A percentile compares a stretch with the other conserved stretches of the same genome.
Evolutionary conservation across 768 basidiomycete genomes (phyloP).

Genomic region (Boletus reticuloceps): DNA sequence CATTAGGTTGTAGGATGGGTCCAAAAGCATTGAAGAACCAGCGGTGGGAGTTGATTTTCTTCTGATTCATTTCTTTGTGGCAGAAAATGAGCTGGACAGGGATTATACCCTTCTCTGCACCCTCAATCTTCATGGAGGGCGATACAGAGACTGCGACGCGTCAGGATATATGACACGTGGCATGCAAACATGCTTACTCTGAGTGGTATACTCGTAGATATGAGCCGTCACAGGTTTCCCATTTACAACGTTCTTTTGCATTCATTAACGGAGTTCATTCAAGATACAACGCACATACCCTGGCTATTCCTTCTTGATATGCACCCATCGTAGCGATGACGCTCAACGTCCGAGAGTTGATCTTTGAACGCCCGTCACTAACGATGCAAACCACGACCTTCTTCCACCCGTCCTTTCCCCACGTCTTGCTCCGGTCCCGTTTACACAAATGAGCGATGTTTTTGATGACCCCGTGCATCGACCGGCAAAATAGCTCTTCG

Average conservation of each 20-base stretch:
- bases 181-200: constrained; percentile 45
- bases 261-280: constrained; percentile 1
- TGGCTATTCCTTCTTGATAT: constrained; percentile 93
- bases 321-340: constrained; percentile 92
- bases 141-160: constrained; percentile 65
- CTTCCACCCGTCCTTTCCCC: constrained; percentile 98
- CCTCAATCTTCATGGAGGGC: constrained; percentile 78
- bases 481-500: constrained; percentile 85
- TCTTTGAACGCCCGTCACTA: constrained; percentile 81
- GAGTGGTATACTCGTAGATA: constrained; percentile 93
- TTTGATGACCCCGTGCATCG: constrained; percentile 96
- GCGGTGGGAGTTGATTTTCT: constrained; percentile 92
- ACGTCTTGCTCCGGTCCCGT: constrained; percentile 84
- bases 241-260: constrained; percentile 64
- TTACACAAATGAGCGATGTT: constrained; percentile 89
- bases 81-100: constrained; percentile 94
- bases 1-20: constrained; percentile 81
- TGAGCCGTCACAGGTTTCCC: constrained; percentile 83
- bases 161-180: constrained; percentile 6
- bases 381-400: constrained; percentile 95
- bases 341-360: constrained; percentile 78
- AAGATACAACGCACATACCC: constrained; percentile 41
- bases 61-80: constrained; percentile 89
- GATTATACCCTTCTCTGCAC: constrained; percentile 72
- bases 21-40: constrained; percentile 96